Evolutionary conservation across 164 flowering plant species (phyloP).

Genomic region (Paratinospora sagittata): DNA sequence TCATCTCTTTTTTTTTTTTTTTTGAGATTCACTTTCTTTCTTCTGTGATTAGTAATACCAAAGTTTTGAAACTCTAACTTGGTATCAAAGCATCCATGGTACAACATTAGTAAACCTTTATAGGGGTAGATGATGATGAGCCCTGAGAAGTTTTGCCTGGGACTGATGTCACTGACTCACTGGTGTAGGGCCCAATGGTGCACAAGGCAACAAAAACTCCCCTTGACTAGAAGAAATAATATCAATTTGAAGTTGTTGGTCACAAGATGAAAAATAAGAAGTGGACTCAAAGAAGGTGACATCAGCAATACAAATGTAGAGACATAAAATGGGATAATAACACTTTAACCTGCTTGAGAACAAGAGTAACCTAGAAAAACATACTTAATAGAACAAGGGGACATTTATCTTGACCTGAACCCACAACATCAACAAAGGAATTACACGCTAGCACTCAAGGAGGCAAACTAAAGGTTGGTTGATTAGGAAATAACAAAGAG

Average conservation of each 20-base stretch:
- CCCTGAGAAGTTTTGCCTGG: too few species aligned
- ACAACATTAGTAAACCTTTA: too few species aligned
- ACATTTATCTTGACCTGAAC: neutral
- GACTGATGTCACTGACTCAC: too few species aligned
- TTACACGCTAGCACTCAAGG: neutral
- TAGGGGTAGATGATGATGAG: too few species aligned
- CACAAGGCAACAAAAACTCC: too few species aligned
- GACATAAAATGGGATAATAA: neutral
- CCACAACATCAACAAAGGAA: neutral
- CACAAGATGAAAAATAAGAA: neutral
- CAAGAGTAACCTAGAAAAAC: neutral
- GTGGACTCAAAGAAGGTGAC: constrained; percentile 2
- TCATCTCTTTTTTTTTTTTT: too few species aligned
- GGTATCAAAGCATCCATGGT: too few species aligned
- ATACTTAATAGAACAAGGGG: neutral
- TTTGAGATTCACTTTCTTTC: too few species aligned
- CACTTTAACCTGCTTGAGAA: neutral
- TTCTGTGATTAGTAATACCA: too few species aligned
- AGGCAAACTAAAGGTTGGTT: neutral
- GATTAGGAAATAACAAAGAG: neutral
- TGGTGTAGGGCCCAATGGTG: too few species aligned
- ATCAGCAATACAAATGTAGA: neutral
- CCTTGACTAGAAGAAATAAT: neutral
- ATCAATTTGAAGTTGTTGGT: neutral
- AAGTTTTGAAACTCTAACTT: too few species aligned